Conservation (phyloP, 1,284 basidiomycete species). For the Cystobasidiaceae sp. region DNA sequence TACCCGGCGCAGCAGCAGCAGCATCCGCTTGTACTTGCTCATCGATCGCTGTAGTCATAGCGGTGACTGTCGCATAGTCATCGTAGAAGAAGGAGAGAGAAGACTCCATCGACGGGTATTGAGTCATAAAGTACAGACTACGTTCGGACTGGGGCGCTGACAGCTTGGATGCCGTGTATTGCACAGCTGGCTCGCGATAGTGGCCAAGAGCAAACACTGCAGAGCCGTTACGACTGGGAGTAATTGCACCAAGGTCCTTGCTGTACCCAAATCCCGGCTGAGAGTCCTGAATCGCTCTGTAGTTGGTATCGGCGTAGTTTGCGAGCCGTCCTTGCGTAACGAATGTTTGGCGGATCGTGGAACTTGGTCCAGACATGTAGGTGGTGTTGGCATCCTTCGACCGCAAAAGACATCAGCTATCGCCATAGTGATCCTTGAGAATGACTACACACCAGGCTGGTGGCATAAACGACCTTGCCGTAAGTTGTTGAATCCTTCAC, state of each 20-base stretch:
- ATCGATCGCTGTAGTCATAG: slow-evolving; percentile 56
- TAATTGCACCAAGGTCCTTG: slow-evolving; percentile 11
- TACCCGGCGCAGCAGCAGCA: slow-evolving; percentile 35
- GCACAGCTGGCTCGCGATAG: slow-evolving; percentile 15
- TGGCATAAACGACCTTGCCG: slow-evolving; percentile 34
- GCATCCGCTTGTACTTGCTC: slow-evolving; percentile 56
- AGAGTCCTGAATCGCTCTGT: slow-evolving; percentile 30
- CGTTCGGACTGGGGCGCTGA: slow-evolving; percentile 4
- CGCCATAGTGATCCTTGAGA: background rate
- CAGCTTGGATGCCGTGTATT: background rate
- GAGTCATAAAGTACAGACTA: slow-evolving; percentile 11
- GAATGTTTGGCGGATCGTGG: slow-evolving; percentile 20
- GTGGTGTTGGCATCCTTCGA: slow-evolving; percentile 2
- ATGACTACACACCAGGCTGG: slow-evolving; percentile 10
- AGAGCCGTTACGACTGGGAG: background rate
- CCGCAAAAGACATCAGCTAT: background rate
- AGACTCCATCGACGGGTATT: slow-evolving; percentile 18
- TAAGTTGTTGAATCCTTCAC: slow-evolving; percentile 32
- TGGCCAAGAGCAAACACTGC: slow-evolving; percentile 15
- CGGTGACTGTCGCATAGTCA: slow-evolving; percentile 54
- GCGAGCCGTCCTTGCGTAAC: slow-evolving; percentile 21
- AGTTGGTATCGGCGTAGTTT: slow-evolving; percentile 30
- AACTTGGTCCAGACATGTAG: slow-evolving; percentile 1
- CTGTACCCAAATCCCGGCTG: slow-evolving; percentile 33
- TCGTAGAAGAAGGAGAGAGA: slow-evolving; percentile 54